Percentiles rank a stretch among this genome's conserved stretches.
Evolutionary conservation across 306 rosid species (phyloP).

Genomic region (Sindora glabra): DNA sequence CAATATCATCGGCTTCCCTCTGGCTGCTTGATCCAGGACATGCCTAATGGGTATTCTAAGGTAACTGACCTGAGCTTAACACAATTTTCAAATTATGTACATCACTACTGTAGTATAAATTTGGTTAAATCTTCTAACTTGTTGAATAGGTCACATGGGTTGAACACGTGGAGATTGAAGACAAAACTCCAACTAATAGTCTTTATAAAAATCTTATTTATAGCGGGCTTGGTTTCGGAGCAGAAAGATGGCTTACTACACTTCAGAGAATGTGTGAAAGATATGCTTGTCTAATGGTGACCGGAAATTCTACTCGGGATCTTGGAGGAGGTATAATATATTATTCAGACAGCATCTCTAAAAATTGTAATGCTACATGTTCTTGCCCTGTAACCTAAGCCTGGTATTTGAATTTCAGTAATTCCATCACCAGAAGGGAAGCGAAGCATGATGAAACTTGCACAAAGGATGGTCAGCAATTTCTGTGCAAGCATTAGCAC

Average conservation of each 20-base stretch:
- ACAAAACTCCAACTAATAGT: slow-evolving; percentile 59
- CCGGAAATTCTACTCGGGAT: slow-evolving; percentile 60
- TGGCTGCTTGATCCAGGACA: slow-evolving; percentile 82
- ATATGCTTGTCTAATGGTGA: slow-evolving; percentile 68
- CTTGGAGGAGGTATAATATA: slow-evolving; percentile 73
- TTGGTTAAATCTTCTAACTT: slow-evolving; percentile 5
- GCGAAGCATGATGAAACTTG: slow-evolving; percentile 92
- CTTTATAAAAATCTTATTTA: slow-evolving; percentile 60
- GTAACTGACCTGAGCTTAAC: slow-evolving; percentile 17
- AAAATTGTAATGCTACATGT: neutral
- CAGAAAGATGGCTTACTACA: slow-evolving; percentile 70
- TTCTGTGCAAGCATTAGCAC: slow-evolving; percentile 79
- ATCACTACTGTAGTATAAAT: too few species aligned
- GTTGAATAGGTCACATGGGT: slow-evolving; percentile 72
- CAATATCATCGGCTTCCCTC: slow-evolving; percentile 78
- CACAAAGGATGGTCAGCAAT: slow-evolving; percentile 85
- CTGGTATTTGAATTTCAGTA: slow-evolving; percentile 25
- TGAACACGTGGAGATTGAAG: slow-evolving; percentile 89
- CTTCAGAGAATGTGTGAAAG: slow-evolving; percentile 87
- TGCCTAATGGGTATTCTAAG: slow-evolving; percentile 96
- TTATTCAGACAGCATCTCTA: neutral
- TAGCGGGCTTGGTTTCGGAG: slow-evolving; percentile 76
- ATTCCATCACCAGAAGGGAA: slow-evolving; percentile 82
- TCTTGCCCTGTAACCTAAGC: neutral
- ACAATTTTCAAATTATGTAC: neutral